These are phyloP conservation scores for Trypanosoma grayi DNA, from an alignment of 208 protist genomes.

Conservation along the genomic window DNA sequence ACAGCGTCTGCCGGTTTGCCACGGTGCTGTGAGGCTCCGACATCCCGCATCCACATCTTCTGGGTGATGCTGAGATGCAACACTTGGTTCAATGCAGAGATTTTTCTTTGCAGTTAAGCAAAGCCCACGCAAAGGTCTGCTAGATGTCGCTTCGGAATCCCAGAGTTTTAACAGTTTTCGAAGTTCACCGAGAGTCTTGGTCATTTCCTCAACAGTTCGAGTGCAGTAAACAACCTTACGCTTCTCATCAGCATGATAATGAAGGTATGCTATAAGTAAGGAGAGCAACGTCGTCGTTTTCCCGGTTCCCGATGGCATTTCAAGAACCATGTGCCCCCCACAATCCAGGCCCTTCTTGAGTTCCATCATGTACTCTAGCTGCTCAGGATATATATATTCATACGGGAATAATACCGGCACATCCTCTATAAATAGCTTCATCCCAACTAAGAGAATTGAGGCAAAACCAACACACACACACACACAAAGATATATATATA, in stretches of 20 bases:
- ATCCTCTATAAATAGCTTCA: constrained; percentile 97
- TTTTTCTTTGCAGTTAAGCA: constrained; percentile 94
- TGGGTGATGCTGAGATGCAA: constrained; percentile 54
- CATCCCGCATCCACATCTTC: constrained; percentile 95
- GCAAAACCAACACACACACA: constrained; percentile 6
- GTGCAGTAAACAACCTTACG: constrained; percentile 99
- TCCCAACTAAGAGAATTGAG: constrained; percentile 23
- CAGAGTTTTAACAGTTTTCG: constrained; percentile 80
- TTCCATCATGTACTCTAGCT: constrained; percentile 98
- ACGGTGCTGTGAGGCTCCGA: constrained; percentile 92
- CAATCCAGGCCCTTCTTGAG: constrained; percentile 94
- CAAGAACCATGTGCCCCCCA: constrained; percentile 96
- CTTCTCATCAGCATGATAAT: constrained; percentile 88
- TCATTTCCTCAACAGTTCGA: constrained; percentile 98
- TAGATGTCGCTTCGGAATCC: constrained; percentile 47
- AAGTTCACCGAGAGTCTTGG: constrained; percentile 96
- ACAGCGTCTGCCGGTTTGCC: constrained; percentile 74
- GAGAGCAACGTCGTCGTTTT: constrained; percentile 99
- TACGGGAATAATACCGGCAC: constrained; percentile 98
- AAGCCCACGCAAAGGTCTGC: constrained; percentile 66
- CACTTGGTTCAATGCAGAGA: constrained; percentile 94
- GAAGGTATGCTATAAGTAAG: constrained; percentile 94
- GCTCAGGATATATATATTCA: constrained; percentile 98
- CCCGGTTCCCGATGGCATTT: constrained; percentile 99
- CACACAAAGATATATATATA: constrained; percentile 11